phyloP scores from a whole-genome alignment of 2,329 filamentous ascomycete genomes.

The Ceratocystis destructans region DNA sequence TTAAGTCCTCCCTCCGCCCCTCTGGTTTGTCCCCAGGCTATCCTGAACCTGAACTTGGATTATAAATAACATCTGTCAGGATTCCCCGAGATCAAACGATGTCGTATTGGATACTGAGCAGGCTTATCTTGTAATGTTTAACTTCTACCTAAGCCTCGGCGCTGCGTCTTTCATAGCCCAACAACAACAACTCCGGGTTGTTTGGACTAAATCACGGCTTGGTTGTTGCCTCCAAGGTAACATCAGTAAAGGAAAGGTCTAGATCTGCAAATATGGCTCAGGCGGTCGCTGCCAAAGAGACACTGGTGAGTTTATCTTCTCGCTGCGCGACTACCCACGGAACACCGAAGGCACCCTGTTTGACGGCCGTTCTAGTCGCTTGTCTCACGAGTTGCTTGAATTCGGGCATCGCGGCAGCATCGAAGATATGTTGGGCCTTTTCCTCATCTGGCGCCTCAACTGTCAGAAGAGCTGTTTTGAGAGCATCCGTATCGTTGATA shows the following conservation, averaged over 20 bases:
- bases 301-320: constrained; percentile 35
- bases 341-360: constrained; percentile 57
- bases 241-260: constrained; percentile 43
- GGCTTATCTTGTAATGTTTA: no score
- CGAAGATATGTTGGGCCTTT: constrained; percentile 43
- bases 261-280: constrained; percentile 56
- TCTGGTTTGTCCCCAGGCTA: no score
- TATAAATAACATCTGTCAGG: no score
- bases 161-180: neutral
- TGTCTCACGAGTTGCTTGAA: constrained; percentile 35
- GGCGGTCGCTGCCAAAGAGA: constrained; percentile 66
- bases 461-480: constrained; percentile 26
- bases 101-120: no score
- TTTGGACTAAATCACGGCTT: constrained; percentile 2
- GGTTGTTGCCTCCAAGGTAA: constrained; percentile 31
- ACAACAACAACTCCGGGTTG: neutral
- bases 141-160: neutral
- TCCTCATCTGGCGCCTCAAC: constrained; percentile 26
- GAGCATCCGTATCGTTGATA: constrained; percentile 43
- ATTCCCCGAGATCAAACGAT: no score
- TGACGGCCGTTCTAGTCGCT: constrained; percentile 47
- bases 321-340: constrained; percentile 63
- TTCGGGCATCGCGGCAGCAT: constrained; percentile 35
- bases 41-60: no score
- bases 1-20: no score